Evolutionary conservation across 352 stramenopile species (phyloP).

Genomic region (Paralagenidium karlingii): DNA sequence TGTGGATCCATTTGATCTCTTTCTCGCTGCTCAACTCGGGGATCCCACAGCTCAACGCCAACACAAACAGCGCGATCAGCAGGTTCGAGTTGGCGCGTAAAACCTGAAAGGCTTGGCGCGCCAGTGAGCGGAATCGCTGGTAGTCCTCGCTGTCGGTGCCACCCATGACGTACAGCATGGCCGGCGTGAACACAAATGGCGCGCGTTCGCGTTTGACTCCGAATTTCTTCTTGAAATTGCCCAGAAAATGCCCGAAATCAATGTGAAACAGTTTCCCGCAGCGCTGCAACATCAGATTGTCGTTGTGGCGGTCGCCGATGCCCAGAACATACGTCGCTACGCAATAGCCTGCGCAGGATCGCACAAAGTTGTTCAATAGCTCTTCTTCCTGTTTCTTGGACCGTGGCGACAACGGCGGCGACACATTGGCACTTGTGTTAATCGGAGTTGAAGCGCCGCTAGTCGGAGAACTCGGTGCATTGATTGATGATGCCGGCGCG

Average conservation of each 20-base stretch:
- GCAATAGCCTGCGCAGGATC: constrained; percentile 85
- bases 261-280: constrained; percentile 94
- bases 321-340: constrained; percentile 90
- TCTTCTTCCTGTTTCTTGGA: constrained; percentile 30
- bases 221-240: constrained; percentile 92
- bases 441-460: too few relatives aligned
- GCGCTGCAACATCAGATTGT: constrained; percentile 93
- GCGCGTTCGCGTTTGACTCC: constrained; percentile 85
- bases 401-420: constrained; percentile 1
- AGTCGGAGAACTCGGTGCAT: too few relatives aligned
- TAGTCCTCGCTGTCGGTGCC: constrained; percentile 65
- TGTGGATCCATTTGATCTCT: constrained; percentile 72
- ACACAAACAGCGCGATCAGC: constrained; percentile 69
- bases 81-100: constrained; percentile 62
- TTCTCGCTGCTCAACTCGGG: constrained; percentile 54
- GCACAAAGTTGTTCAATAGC: constrained; percentile 79
- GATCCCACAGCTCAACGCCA: constrained; percentile 69
- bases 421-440: constrained; percentile 13
- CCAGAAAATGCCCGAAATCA: constrained; percentile 93
- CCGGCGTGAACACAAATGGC: constrained; percentile 87
- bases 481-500: too few relatives aligned
- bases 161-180: constrained; percentile 81
- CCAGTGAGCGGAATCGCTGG: constrained; percentile 51
- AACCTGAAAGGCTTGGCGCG: constrained; percentile 56
- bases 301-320: constrained; percentile 90